Percentiles rank a stretch among this genome's conserved stretches.
These are phyloP conservation scores for Zymoseptoria brevis DNA, from an alignment of 2,329 filamentous ascomycete genomes.

Conservation along the genomic window DNA sequence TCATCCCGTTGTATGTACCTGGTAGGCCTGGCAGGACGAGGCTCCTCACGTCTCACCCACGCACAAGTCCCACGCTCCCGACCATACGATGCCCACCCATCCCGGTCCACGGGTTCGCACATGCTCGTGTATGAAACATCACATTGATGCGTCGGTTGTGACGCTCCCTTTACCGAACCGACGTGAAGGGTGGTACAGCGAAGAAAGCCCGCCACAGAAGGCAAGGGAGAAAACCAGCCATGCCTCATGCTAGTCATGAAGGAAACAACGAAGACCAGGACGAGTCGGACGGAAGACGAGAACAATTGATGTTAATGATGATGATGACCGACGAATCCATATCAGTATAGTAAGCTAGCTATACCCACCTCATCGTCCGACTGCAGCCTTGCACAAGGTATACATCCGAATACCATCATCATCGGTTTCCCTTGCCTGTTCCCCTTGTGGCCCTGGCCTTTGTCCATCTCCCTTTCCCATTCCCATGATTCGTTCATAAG, in stretches of 20 bases:
- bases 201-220: neutral
- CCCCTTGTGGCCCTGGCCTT: neutral
- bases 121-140: neutral
- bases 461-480: neutral
- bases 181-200: too few relatives aligned
- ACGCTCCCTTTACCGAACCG: neutral
- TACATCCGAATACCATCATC: neutral
- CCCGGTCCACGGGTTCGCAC: neutral
- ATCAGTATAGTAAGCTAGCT: too few relatives aligned
- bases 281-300: too few relatives aligned
- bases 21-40: neutral
- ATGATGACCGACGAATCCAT: too few relatives aligned
- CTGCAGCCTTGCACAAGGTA: too few relatives aligned
- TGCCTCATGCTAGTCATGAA: too few relatives aligned
- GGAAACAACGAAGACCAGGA: too few relatives aligned
- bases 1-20: too few relatives aligned
- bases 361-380: too few relatives aligned
- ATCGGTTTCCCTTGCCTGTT: neutral
- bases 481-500: neutral
- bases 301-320: too few relatives aligned
- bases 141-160: neutral
- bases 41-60: neutral
- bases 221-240: too few relatives aligned
- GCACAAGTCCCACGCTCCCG: neutral
- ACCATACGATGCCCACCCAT: neutral